Conservation (phyloP, 495 filamentous ascomycete genomes). For the Delitschia confertaspora region DNA sequence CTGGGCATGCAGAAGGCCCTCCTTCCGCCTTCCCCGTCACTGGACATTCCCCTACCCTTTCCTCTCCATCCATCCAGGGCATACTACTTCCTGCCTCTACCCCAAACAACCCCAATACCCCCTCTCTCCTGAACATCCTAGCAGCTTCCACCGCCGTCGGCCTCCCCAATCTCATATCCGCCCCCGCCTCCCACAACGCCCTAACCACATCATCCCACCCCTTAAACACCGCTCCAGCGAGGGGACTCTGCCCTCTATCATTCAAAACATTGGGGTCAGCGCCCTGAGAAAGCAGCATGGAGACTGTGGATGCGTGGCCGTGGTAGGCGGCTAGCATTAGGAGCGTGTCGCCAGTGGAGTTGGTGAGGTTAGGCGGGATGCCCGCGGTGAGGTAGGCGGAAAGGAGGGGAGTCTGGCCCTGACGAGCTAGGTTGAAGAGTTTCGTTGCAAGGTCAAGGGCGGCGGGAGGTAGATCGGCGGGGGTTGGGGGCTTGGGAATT, state of each 20-base stretch:
- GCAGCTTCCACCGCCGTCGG: slow-evolving; percentile 36
- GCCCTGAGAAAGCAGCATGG: slow-evolving; percentile 28
- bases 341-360: slow-evolving; percentile 35
- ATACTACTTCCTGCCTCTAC: slow-evolving; percentile 16
- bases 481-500: slow-evolving; percentile 1
- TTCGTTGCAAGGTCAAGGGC: slow-evolving; percentile 37
- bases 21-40: too few relatives aligned
- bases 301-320: slow-evolving; percentile 29
- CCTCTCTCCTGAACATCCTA: slow-evolving; percentile 35
- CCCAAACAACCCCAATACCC: slow-evolving; percentile 30
- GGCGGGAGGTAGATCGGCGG: slow-evolving; percentile 31
- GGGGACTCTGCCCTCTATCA: slow-evolving; percentile 33
- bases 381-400: slow-evolving; percentile 33
- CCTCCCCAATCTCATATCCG: slow-evolving; percentile 30
- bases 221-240: slow-evolving; percentile 41
- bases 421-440: slow-evolving; percentile 36
- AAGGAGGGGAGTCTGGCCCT: slow-evolving; percentile 28
- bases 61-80: too few relatives aligned
- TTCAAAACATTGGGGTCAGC: slow-evolving; percentile 37
- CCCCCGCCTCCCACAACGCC: slow-evolving; percentile 31
- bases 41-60: background rate
- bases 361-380: slow-evolving; percentile 38
- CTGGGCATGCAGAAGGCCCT: too few relatives aligned
- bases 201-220: slow-evolving; percentile 34
- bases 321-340: slow-evolving; percentile 39